These are phyloP conservation scores for Anisogramma anomala DNA, from an alignment of 2,329 filamentous ascomycete species.

Conservation along the genomic window DNA sequence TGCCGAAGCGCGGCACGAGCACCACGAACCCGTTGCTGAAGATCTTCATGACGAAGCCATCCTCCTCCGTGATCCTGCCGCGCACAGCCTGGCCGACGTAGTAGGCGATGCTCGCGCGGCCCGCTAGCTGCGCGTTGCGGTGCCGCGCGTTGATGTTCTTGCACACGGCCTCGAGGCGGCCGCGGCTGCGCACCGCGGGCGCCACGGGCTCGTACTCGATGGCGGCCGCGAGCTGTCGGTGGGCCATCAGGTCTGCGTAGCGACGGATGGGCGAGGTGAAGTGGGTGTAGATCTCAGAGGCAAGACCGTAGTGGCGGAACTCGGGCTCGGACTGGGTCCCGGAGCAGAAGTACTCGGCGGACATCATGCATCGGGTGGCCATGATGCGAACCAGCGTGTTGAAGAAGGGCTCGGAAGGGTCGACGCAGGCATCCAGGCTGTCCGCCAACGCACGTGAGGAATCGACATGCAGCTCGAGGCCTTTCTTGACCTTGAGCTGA, in stretches of 20 bases:
- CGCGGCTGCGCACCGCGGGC: conserved; percentile 65
- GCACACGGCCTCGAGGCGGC: conserved; percentile 84
- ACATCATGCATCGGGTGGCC: conserved; percentile 98
- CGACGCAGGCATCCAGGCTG: conserved; percentile 75
- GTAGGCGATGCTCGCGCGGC: conserved; percentile 88
- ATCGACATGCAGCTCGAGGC: conserved; percentile 68
- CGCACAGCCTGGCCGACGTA: conserved; percentile 96
- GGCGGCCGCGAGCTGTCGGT: conserved; percentile 86
- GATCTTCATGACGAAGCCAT: conserved; percentile 92
- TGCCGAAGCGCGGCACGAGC: conserved; percentile 88
- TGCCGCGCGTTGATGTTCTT: conserved; percentile 98
- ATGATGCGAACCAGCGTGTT: conserved; percentile 97
- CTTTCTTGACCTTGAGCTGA: conserved; percentile 79
- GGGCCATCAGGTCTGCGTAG: conserved; percentile 91
- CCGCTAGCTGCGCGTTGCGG: conserved; percentile 92
- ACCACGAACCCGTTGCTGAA: conserved; percentile 97
- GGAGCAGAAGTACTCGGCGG: conserved; percentile 94
- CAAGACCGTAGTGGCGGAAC: conserved; percentile 93
- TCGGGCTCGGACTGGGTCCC: conserved; percentile 87
- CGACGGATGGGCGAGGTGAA: conserved; percentile 96
- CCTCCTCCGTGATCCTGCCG: conserved; percentile 63
- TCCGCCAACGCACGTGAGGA: conserved; percentile 89
- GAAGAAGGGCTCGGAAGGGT: conserved; percentile 80
- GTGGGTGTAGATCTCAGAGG: conserved; percentile 94
- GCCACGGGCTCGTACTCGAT: conserved; percentile 89